Percentiles rank a stretch among this genome's conserved stretches.
phyloP scores from a whole-genome alignment of 495 filamentous ascomycete genomes.

The Amniculicola lignicola region DNA sequence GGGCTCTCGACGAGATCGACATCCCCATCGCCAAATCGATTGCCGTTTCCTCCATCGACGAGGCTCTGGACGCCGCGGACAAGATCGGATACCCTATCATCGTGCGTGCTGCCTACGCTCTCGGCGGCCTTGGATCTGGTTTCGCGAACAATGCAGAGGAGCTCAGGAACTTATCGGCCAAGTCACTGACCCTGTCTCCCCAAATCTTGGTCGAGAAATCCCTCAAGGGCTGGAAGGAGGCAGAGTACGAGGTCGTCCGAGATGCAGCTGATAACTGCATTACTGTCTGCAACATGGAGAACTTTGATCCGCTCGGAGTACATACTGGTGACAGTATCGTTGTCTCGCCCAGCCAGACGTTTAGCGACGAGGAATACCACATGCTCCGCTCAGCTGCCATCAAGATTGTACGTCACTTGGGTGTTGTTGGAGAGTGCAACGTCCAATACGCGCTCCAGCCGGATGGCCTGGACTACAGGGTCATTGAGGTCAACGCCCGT shows the following conservation, averaged over 20 bases:
- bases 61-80: slow-evolving; percentile 81
- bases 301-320: slow-evolving; percentile 97
- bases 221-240: slow-evolving; percentile 99
- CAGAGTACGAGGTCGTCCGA: slow-evolving; percentile 97
- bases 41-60: slow-evolving; percentile 84
- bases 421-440: slow-evolving; percentile 97
- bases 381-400: slow-evolving; percentile 98
- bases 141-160: slow-evolving; percentile 94
- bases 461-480: slow-evolving; percentile 95
- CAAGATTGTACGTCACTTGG: slow-evolving; percentile 95
- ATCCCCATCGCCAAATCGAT: slow-evolving; percentile 96
- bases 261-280: slow-evolving; percentile 98
- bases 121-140: slow-evolving; percentile 94
- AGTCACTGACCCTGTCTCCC: slow-evolving; percentile 89
- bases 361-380: slow-evolving; percentile 98
- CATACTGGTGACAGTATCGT: slow-evolving; percentile 99
- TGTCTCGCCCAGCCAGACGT: slow-evolving; percentile 92
- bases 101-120: slow-evolving; percentile 90
- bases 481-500: slow-evolving; percentile 98
- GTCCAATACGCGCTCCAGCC: slow-evolving; percentile 98
- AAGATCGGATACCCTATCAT: slow-evolving; percentile 94
- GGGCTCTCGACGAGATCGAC: slow-evolving; percentile 87
- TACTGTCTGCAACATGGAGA: slow-evolving; percentile 99
- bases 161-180: slow-evolving; percentile 84
- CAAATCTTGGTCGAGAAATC: slow-evolving; percentile 99